phyloP scores from a whole-genome alignment of 75 land plant genomes.

The Azolla pinnata region DNA sequence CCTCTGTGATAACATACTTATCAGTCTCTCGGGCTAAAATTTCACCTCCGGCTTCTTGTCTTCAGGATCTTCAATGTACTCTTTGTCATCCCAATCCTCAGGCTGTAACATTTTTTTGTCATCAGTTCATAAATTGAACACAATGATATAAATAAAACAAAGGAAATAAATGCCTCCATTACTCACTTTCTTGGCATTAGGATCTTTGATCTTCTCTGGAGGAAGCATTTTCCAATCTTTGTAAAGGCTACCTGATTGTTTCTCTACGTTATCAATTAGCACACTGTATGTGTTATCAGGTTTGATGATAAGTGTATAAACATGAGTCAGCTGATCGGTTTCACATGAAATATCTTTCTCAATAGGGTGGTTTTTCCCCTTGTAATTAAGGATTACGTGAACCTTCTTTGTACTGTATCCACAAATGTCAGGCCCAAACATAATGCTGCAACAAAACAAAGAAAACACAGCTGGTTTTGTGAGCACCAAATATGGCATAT shows the following conservation, averaged over 20 bases:
- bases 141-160: neutral
- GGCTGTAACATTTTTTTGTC: constrained; percentile 25
- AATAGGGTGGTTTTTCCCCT: constrained; percentile 41
- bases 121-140: neutral
- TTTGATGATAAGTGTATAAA: constrained; percentile 49
- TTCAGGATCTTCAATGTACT: constrained; percentile 50
- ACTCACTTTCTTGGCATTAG: constrained; percentile 12
- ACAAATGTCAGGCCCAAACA: constrained; percentile 75
- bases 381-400: constrained; percentile 43
- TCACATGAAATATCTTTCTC: constrained; percentile 55
- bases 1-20: neutral
- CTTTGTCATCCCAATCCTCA: constrained; percentile 61
- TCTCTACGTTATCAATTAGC: constrained; percentile 49
- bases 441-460: constrained; percentile 32
- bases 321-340: constrained; percentile 59
- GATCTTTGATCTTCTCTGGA: constrained; percentile 69
- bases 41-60: constrained; percentile 56
- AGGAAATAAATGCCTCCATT: neutral
- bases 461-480: neutral
- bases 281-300: constrained; percentile 52
- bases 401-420: constrained; percentile 53
- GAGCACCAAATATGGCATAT: too few relatives aligned
- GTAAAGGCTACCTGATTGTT: constrained; percentile 35
- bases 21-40: neutral
- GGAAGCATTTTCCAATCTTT: constrained; percentile 78